Evolutionary conservation across 176 grass and related monocot genomes (phyloP).

Genomic region (Puya raimondii): DNA sequence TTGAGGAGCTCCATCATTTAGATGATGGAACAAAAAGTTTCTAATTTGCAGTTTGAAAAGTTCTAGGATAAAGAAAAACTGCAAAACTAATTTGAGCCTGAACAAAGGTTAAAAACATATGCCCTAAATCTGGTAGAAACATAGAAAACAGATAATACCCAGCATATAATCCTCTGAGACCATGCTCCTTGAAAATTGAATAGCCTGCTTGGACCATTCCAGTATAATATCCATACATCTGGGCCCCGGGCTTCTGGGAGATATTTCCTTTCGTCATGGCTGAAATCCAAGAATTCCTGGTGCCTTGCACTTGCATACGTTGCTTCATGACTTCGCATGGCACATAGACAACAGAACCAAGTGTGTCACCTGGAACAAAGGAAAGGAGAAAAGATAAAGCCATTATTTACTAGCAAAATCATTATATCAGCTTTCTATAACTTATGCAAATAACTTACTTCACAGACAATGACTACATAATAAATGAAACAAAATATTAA

Average conservation of each 20-base stretch:
- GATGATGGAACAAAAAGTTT: too few species aligned
- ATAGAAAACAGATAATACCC: constrained; percentile 39
- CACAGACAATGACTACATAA: too few species aligned
- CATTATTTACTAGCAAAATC: neutral
- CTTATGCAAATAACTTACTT: too few species aligned
- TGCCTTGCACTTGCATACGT: constrained; percentile 97
- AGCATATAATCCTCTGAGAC: constrained; percentile 76
- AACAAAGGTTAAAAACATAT: neutral
- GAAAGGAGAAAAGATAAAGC: neutral
- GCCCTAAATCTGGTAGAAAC: neutral
- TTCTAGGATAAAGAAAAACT: too few species aligned
- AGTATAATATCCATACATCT: constrained; percentile 80
- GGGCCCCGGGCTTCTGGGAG: constrained; percentile 31
- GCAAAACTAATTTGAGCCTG: too few species aligned
- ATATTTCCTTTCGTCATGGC: constrained; percentile 43
- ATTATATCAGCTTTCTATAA: neutral
- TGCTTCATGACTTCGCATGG: constrained; percentile 97
- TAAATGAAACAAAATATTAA: too few species aligned
- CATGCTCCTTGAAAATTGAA: constrained; percentile 82
- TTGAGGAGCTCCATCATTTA: too few species aligned
- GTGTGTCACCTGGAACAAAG: constrained; percentile 69
- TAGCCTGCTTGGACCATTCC: constrained; percentile 82
- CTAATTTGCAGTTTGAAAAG: too few species aligned
- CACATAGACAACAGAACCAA: constrained; percentile 93
- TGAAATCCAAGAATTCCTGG: constrained; percentile 51